Evolutionary conservation across 108 stramenopile species (phyloP).

Genomic region (Cyclotella kingstonii): DNA sequence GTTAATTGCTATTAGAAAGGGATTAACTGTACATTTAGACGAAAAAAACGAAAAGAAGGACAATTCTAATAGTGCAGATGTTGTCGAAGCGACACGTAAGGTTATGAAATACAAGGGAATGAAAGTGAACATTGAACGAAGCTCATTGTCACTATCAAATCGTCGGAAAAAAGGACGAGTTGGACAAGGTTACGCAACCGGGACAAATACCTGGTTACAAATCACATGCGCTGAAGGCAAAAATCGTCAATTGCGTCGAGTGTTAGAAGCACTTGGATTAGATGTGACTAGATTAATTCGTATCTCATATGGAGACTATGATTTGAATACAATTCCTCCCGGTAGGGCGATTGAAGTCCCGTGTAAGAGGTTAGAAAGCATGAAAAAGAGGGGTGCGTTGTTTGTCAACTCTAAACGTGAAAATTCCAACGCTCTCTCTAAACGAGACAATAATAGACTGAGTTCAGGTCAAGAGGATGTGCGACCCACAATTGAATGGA

Average conservation of each 20-base stretch:
- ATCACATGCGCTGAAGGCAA: conserved; percentile 75
- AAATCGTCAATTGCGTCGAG: conserved; percentile 77
- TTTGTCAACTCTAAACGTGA: conserved; percentile 6
- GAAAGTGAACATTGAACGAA: conserved; percentile 61
- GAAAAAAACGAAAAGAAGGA: conserved; percentile 41
- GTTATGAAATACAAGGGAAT: conserved; percentile 56
- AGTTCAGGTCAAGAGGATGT: neutral
- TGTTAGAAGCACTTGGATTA: conserved; percentile 60
- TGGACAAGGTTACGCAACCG: conserved; percentile 8
- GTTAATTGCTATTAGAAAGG: conserved; percentile 53
- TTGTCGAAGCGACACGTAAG: conserved; percentile 6
- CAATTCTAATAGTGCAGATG: conserved; percentile 10
- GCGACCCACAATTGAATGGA: conserved; percentile 20
- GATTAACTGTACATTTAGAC: conserved; percentile 38
- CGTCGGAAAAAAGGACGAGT: conserved; percentile 4
- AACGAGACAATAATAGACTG: conserved; percentile 1
- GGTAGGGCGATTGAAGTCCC: conserved; percentile 72
- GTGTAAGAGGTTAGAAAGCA: conserved; percentile 44
- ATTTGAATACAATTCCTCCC: conserved; percentile 75
- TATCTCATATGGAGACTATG: conserved; percentile 71
- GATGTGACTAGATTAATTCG: conserved; percentile 77
- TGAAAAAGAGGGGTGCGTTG: conserved; percentile 50
- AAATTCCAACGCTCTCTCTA: neutral
- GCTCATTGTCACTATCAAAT: conserved; percentile 6
- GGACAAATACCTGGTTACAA: conserved; percentile 71